A percentile compares a stretch with the other conserved stretches of the same genome.
These are phyloP conservation scores for Scheffersomyces cryptocercus DNA, from an alignment of 1,139 yeast species.

Conservation along the genomic window DNA sequence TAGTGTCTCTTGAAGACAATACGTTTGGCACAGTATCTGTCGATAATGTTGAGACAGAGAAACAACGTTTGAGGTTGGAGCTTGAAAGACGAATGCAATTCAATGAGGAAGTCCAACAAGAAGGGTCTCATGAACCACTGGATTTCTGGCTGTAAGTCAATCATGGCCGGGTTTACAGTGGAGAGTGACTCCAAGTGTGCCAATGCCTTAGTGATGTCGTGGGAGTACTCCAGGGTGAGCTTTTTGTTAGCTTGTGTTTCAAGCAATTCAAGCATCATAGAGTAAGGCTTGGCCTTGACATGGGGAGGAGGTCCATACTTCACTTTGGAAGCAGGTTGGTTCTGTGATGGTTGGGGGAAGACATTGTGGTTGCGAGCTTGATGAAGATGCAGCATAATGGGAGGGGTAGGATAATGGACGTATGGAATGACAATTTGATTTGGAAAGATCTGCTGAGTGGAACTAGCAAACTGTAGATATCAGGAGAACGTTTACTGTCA, in stretches of 20 bases:
- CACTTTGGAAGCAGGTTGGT: neutral
- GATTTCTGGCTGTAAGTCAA: slow-evolving; percentile 88
- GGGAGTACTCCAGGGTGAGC: slow-evolving; percentile 43
- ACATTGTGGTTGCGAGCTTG: slow-evolving; percentile 1
- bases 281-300: slow-evolving; percentile 38
- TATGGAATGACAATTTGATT: neutral
- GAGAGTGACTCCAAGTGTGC: slow-evolving; percentile 31
- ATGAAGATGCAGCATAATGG: neutral
- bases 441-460: too few relatives aligned
- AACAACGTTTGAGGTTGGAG: slow-evolving; percentile 80
- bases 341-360: slow-evolving; percentile 4
- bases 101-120: slow-evolving; percentile 78
- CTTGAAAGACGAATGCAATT: slow-evolving; percentile 75
- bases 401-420: neutral
- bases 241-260: slow-evolving; percentile 48
- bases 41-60: slow-evolving; percentile 77
- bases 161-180: slow-evolving; percentile 64
- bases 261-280: slow-evolving; percentile 44
- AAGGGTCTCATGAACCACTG: slow-evolving; percentile 93
- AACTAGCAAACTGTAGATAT: too few relatives aligned
- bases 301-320: slow-evolving; percentile 50
- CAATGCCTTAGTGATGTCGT: slow-evolving; percentile 31
- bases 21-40: slow-evolving; percentile 87
- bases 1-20: slow-evolving; percentile 91
- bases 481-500: too few relatives aligned